These are phyloP conservation scores for Phyllosticta citribraziliensis DNA, from an alignment of 2,329 filamentous ascomycete species.

Conservation along the genomic window DNA sequence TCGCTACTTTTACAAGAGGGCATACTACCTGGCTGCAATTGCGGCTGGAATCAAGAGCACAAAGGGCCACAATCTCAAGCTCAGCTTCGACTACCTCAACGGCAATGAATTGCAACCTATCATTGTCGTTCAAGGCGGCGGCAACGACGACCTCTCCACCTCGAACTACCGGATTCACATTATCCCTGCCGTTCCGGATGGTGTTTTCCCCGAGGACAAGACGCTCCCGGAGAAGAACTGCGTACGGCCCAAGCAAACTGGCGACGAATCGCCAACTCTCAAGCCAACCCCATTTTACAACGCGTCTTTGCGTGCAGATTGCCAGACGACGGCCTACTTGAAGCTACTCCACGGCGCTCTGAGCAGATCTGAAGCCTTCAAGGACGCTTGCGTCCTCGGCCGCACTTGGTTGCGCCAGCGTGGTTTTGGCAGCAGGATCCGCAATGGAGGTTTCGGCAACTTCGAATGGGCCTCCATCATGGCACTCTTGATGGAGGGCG, in stretches of 20 bases:
- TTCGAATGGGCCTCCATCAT: slow-evolving; percentile 84
- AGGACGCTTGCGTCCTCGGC: slow-evolving; percentile 77
- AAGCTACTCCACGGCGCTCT: slow-evolving; percentile 62
- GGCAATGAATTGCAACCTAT: slow-evolving; percentile 71
- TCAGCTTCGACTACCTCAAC: slow-evolving; percentile 57
- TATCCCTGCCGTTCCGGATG: slow-evolving; percentile 61
- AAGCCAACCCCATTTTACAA: slow-evolving; percentile 78
- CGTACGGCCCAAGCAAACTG: slow-evolving; percentile 47
- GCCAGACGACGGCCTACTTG: slow-evolving; percentile 62
- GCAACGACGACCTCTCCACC: slow-evolving; percentile 26
- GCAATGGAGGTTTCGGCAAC: slow-evolving; percentile 76
- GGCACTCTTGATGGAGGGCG: slow-evolving; percentile 70
- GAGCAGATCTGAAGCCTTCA: slow-evolving; percentile 61
- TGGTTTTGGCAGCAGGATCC: slow-evolving; percentile 61
- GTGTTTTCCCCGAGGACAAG: slow-evolving; percentile 61
- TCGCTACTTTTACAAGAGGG: slow-evolving; percentile 88
- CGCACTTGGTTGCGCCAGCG: slow-evolving; percentile 83
- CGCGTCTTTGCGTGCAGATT: slow-evolving; percentile 69
- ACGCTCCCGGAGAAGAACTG: slow-evolving; percentile 61
- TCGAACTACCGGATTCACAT: slow-evolving; percentile 52
- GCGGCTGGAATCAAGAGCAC: slow-evolving; percentile 57
- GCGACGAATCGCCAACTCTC: slow-evolving; percentile 31
- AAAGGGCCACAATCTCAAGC: slow-evolving; percentile 43
- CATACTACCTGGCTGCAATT: slow-evolving; percentile 81
- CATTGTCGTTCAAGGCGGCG: slow-evolving; percentile 36